Evolutionary conservation across 2,329 filamentous ascomycete genomes (phyloP).

Genomic region (Cladorrhinum sp.): DNA sequence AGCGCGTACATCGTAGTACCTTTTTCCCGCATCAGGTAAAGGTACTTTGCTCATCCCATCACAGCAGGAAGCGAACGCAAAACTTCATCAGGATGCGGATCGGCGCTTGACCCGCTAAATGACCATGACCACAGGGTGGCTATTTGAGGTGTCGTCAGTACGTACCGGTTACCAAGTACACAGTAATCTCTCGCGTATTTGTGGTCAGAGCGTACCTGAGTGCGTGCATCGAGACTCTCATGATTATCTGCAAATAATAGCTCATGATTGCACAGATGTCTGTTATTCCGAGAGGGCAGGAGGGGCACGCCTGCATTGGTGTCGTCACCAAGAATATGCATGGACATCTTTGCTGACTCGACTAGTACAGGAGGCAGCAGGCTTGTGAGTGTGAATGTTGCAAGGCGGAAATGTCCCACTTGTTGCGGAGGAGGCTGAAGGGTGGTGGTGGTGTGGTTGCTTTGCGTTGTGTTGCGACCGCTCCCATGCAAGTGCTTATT

Average conservation of each 20-base stretch:
- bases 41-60: background rate
- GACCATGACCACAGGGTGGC: background rate
- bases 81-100: constrained; percentile 5
- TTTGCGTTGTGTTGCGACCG: background rate
- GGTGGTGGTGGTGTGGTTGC: background rate
- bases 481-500: background rate
- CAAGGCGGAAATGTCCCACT: background rate
- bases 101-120: background rate
- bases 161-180: background rate
- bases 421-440: constrained; percentile 7
- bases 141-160: background rate
- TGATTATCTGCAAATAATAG: background rate
- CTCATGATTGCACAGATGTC: background rate
- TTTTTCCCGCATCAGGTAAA: background rate
- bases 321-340: background rate
- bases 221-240: background rate
- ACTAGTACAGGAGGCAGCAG: background rate
- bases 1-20: background rate
- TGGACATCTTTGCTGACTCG: background rate
- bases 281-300: background rate
- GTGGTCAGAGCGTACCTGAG: background rate
- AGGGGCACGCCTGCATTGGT: background rate
- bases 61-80: constrained; percentile 7
- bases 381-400: background rate
- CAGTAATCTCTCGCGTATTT: background rate